These are phyloP conservation scores for Secale cereale DNA, from an alignment of 176 grass and related monocot species.

Conservation along the genomic window DNA sequence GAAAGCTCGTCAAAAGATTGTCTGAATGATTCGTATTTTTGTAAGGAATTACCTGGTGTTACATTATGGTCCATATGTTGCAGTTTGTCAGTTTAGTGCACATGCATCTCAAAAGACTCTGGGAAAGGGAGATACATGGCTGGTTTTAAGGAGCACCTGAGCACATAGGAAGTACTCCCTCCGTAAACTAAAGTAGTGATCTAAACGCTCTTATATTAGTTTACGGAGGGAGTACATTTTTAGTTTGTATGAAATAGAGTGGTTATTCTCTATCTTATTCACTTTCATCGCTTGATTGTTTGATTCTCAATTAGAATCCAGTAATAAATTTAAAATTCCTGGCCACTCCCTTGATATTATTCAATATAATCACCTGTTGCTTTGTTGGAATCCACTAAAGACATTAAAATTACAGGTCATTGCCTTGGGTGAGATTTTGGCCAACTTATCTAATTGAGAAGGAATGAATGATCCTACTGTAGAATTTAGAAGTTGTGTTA, in stretches of 20 bases:
- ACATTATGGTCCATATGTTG: not conserved
- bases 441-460: not conserved
- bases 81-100: not conserved
- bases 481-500: not conserved
- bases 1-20: not conserved
- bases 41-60: not conserved
- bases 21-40: not conserved
- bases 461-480: not conserved
- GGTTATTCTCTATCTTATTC: not conserved
- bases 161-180: not conserved
- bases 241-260: not conserved
- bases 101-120: not conserved
- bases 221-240: too few species aligned
- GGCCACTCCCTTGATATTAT: not conserved
- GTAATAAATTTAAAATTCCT: not conserved
- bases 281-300: not conserved
- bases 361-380: not conserved
- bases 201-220: too few species aligned
- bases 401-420: not conserved
- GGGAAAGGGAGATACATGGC: not conserved
- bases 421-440: not conserved
- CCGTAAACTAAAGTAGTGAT: too few species aligned
- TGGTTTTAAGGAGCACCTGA: not conserved
- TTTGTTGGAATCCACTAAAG: not conserved
- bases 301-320: not conserved